Evolutionary conservation across 495 filamentous ascomycete genomes (phyloP).

Genomic region (Collariella sp.): DNA sequence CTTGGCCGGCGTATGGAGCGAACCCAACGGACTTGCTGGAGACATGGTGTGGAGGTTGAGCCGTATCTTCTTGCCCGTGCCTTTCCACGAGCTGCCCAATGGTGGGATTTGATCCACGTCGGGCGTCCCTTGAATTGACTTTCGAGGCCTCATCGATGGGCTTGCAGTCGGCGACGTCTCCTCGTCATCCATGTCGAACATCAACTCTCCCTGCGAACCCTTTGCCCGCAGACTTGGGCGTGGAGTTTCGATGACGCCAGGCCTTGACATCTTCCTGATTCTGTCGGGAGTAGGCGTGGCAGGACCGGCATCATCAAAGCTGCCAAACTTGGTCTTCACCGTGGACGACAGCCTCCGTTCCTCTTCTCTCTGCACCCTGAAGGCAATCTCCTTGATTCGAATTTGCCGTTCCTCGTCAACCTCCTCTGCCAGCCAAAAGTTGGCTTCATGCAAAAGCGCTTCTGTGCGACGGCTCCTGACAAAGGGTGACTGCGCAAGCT

Average conservation of each 20-base stretch:
- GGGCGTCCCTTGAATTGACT: neutral
- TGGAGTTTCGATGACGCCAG: slow-evolving; percentile 38
- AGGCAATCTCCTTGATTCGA: slow-evolving; percentile 46
- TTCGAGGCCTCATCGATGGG: slow-evolving; percentile 14
- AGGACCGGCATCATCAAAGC: slow-evolving; percentile 46
- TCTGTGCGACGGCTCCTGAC: slow-evolving; percentile 67
- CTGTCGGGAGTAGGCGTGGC: slow-evolving; percentile 49
- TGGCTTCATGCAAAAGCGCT: slow-evolving; percentile 55
- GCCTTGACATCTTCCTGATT: slow-evolving; percentile 39
- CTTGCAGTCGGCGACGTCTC: slow-evolving; percentile 18
- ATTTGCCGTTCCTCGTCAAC: slow-evolving; percentile 44
- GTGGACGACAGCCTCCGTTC: slow-evolving; percentile 47
- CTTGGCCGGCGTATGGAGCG: neutral
- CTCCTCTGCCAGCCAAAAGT: slow-evolving; percentile 51
- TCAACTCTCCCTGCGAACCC: slow-evolving; percentile 62
- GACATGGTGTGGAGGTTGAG: slow-evolving; percentile 3
- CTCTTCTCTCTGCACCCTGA: slow-evolving; percentile 49
- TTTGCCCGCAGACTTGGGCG: slow-evolving; percentile 57
- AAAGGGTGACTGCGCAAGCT: slow-evolving; percentile 63
- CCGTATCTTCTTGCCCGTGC: slow-evolving; percentile 9
- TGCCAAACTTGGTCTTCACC: slow-evolving; percentile 40
- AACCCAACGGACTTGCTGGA: neutral
- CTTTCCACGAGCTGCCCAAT: slow-evolving; percentile 21
- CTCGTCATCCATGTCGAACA: slow-evolving; percentile 95
- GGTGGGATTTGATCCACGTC: slow-evolving; percentile 18